Evolutionary conservation across 2,329 filamentous ascomycete genomes (phyloP), one percentile per base, ranked within the genome.

Genomic region (Fusarium sulawesiense): DNA sequence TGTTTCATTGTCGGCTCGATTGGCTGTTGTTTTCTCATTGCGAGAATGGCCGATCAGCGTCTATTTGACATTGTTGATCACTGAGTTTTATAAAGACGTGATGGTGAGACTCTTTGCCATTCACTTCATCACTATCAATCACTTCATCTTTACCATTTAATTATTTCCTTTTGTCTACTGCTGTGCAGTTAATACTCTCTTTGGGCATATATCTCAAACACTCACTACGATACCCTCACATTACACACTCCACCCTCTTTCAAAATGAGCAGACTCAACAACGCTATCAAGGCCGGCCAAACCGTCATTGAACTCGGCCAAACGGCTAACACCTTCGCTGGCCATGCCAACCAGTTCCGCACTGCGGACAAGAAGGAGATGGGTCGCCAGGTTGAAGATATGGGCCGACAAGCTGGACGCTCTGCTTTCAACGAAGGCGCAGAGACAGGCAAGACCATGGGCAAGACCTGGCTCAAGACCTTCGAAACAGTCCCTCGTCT

Each of bases 401-500:
- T 80, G 0, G 78, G 78, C 27, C 78, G 78, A 37, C 59, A 76
- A 13, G 78, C 75, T 14, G 79, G 78, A 16, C 78, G 71, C 9
- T 61, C 70, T 29, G 79, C 76, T 30, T 80, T 79, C 70, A 78
- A 70, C 51, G 75, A 80, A 54, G 79, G 78, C 25, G 72, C 79
- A 50, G 77, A 77, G 6, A 75, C 73, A 5, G 82, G 82, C 75
- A 84, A 83, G 73, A 78, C 78, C 14, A 77, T 80, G 74, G 81
- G 80, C 58, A 81, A 82, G 67, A 80, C 83, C 20, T 83, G 82
- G 74, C 75, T 85, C 69, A 82, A 83, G 74, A 78, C 82, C 2
- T 84, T 83, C 60, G 83, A 84, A 71, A 80, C 78, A 44, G 70
- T 87, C 56, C 79, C 83, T 32, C 87, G 87, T 68, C 78, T 84